Conservation (phyloP, 805 yeast species). For the Lipomyces oligophaga region DNA sequence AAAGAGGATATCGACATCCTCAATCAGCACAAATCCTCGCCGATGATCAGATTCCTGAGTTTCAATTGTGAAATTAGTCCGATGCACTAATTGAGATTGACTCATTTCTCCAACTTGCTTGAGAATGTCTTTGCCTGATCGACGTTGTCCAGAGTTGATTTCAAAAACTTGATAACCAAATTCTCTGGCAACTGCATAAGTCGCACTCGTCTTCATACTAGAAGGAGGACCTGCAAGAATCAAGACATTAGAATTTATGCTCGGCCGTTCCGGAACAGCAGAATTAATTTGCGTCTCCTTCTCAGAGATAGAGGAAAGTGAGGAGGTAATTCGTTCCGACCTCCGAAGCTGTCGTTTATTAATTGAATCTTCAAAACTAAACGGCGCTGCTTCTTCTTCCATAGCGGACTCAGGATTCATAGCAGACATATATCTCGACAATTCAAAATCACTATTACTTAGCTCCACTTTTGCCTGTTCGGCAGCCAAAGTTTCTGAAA, state of each 20-base stretch:
- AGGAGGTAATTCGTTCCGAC: background rate
- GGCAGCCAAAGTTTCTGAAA: slow-evolving; percentile 2
- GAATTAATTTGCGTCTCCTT: slow-evolving; percentile 41
- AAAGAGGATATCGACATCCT: slow-evolving; percentile 79
- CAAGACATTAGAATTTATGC: slow-evolving; percentile 39
- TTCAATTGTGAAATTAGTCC: slow-evolving; percentile 3
- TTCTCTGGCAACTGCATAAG: slow-evolving; percentile 62
- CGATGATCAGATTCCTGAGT: slow-evolving; percentile 39
- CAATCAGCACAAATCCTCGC: slow-evolving; percentile 70
- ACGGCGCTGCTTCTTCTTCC: background rate
- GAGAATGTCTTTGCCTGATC: slow-evolving; percentile 68
- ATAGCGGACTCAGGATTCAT: too few relatives aligned
- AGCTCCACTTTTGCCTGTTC: background rate
- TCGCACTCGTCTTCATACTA: slow-evolving; percentile 70
- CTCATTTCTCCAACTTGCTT: slow-evolving; percentile 69
- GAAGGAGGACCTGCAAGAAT: slow-evolving; percentile 70
- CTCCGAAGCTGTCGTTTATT: slow-evolving; percentile 1
- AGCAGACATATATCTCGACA: too few relatives aligned
- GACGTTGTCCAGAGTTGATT: slow-evolving; percentile 65
- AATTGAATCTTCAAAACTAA: background rate
- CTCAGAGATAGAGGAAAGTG: background rate
- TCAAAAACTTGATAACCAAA: slow-evolving; percentile 74
- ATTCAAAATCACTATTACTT: background rate
- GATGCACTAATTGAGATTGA: slow-evolving; percentile 75
- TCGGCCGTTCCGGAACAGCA: slow-evolving; percentile 16